phyloP scores from a whole-genome alignment of 2,329 filamentous ascomycete species.

The Aspergillus sp. region DNA sequence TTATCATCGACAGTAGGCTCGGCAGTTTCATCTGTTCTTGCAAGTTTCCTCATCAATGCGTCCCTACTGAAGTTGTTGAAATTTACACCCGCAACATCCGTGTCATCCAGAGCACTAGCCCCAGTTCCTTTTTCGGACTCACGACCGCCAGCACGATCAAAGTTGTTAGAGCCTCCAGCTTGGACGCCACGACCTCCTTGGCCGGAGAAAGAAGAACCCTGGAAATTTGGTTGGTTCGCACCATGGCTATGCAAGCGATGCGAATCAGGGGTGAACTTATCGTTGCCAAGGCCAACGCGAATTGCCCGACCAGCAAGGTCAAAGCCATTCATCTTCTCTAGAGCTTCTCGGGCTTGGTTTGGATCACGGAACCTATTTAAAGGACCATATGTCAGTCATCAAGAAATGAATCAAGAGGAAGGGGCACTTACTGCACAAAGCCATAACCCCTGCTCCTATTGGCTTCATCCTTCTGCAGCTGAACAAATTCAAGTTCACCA shows the following conservation, averaged over 20 bases:
- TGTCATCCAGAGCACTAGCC: slow-evolving; percentile 92
- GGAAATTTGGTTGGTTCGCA: slow-evolving; percentile 58
- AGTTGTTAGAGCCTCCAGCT: slow-evolving; percentile 64
- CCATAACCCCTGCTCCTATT: slow-evolving; percentile 90
- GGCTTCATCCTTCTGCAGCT: slow-evolving; percentile 91
- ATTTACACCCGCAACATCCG: slow-evolving; percentile 95
- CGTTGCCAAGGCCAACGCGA: slow-evolving; percentile 96
- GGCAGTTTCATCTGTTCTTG: slow-evolving; percentile 75
- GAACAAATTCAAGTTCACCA: slow-evolving; percentile 93
- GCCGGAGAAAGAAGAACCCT: slow-evolving; percentile 87
- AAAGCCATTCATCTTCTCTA: slow-evolving; percentile 99
- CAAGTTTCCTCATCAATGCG: slow-evolving; percentile 96
- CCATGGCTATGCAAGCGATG: slow-evolving; percentile 82
- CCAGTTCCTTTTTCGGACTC: slow-evolving; percentile 82
- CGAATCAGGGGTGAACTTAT: slow-evolving; percentile 98
- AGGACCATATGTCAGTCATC: neutral
- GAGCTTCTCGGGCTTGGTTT: slow-evolving; percentile 79
- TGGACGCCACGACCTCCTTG: slow-evolving; percentile 79
- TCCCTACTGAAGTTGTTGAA: slow-evolving; percentile 99
- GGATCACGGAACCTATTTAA: slow-evolving; percentile 71
- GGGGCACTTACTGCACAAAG: slow-evolving; percentile 80
- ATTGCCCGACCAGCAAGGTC: slow-evolving; percentile 95
- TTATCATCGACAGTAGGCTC: slow-evolving; percentile 54
- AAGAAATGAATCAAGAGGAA: neutral
- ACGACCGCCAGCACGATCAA: slow-evolving; percentile 81